Evolutionary conservation across 106 monocot genomes (phyloP), one percentile per base, ranked within the genome.

Genomic region (Phalaenopsis equestris): DNA sequence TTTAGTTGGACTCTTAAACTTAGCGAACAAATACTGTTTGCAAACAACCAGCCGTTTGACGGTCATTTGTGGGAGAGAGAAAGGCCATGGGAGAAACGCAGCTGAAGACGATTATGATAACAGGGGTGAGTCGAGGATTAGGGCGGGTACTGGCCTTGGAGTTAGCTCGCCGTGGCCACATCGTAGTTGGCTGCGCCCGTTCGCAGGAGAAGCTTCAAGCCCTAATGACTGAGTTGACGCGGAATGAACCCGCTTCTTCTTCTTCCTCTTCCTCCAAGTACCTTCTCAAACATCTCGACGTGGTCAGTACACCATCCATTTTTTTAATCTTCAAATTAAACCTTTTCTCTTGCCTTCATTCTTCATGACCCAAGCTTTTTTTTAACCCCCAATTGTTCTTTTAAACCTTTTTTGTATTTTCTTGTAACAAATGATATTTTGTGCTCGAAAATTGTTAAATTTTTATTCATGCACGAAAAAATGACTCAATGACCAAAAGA

Each of bases 111-210:
- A 90, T 97, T 73, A 76, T 97, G 82, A 88, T 97, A 23, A 97
- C 97, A 2, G 97, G 97, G 30, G 97, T 89, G 24, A 97, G 97
- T 87, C 79, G 92, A 10, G 97, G 97, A 19, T 87, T 94, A 6
- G 97, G 97, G 16, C 81, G 90, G 8, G 92, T 90, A 2, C 86
- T 97, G 16, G 85, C 92, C 1, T 77, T 96, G 39, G 96, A 96
- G 80, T 72, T 97, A 49, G 92, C 94, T 21, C 79, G 85, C 49
- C 87, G 87, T 7, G 97, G 97, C 75, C 94, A 97, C 87, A 68
- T 86, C 61, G 77, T 97, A 80, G 61, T 97, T 55, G 97, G 97
- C 37, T 94, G 92, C 82, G 90, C 92, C 42, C 87, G 94, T 7
- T 87, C 92, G 48, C 58, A 82, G 46, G 97, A 97, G 10, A 87